Evolutionary conservation across 208 protist genomes (phyloP).

Genomic region (Willaertia magna): DNA sequence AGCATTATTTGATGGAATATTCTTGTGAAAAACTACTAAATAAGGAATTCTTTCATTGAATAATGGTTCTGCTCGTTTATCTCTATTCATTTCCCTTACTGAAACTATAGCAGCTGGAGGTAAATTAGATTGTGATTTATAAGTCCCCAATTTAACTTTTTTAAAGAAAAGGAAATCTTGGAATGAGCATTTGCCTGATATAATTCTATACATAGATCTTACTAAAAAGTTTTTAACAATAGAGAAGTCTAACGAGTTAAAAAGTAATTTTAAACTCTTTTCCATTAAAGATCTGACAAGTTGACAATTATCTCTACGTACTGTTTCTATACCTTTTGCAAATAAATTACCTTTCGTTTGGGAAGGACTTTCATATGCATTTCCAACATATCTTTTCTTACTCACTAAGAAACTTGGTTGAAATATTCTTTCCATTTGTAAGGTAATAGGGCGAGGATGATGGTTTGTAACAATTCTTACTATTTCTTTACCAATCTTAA

Average conservation of each 20-base stretch:
- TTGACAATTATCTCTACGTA: slow-evolving; percentile 54
- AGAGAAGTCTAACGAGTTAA: slow-evolving; percentile 43
- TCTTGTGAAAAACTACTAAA: slow-evolving; percentile 43
- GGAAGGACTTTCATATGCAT: slow-evolving; percentile 40
- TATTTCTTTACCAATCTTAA: slow-evolving; percentile 41
- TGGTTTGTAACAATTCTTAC: slow-evolving; percentile 12
- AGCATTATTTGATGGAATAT: slow-evolving; percentile 23
- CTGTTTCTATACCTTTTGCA: slow-evolving; percentile 61
- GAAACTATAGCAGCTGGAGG: slow-evolving; percentile 27
- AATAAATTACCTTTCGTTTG: slow-evolving; percentile 34
- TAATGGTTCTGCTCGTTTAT: slow-evolving; percentile 40
- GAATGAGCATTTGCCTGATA: slow-evolving; percentile 23
- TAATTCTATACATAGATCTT: slow-evolving; percentile 14
- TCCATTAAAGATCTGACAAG: slow-evolving; percentile 42
- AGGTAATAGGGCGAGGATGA: slow-evolving; percentile 40
- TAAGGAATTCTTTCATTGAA: slow-evolving; percentile 52
- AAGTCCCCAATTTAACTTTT: slow-evolving; percentile 32
- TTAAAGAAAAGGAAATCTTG: slow-evolving; percentile 60
- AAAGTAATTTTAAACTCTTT: slow-evolving; percentile 37
- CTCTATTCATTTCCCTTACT: slow-evolving; percentile 13
- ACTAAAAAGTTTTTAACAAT: slow-evolving; percentile 47
- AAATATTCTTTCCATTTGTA: slow-evolving; percentile 74
- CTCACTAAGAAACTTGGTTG: slow-evolving; percentile 50
- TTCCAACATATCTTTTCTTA: slow-evolving; percentile 68
- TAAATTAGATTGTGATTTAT: slow-evolving; percentile 2